phyloP scores from a whole-genome alignment of 176 grass and related monocot species.

The Musa schizocarpa region DNA sequence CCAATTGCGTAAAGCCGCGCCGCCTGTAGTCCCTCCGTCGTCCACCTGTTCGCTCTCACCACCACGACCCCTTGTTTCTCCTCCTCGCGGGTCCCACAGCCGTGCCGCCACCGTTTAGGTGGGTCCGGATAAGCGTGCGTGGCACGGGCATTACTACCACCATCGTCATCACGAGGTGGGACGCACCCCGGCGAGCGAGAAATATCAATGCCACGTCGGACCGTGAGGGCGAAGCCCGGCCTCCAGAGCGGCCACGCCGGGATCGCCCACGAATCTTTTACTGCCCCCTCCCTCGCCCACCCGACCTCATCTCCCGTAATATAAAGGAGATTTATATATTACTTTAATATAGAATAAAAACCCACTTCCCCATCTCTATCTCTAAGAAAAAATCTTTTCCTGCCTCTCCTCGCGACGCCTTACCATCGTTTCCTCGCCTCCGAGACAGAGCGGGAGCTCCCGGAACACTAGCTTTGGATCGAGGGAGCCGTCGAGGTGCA shows the following conservation, averaged over 20 bases:
- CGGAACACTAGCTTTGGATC: neutral
- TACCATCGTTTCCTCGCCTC: no score
- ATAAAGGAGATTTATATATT: no score
- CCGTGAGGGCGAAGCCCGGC: neutral
- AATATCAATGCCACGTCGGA: slow-evolving; percentile 13
- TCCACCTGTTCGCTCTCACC: neutral
- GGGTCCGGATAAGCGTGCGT: no score
- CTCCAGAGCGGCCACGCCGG: neutral
- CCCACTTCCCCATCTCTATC: neutral
- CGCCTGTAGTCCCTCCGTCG: neutral
- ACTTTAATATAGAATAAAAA: no score
- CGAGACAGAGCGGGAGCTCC: neutral
- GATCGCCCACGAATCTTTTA: slow-evolving; percentile 1
- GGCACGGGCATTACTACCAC: no score
- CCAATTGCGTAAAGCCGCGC: neutral
- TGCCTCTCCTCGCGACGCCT: no score
- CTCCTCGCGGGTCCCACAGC: neutral
- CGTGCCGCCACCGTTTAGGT: neutral
- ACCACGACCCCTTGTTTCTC: neutral
- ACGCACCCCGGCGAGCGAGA: neutral
- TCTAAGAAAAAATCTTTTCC: neutral
- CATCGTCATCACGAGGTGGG: neutral
- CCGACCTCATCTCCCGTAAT: no score
- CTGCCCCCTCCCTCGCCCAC: neutral
- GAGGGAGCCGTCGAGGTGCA: neutral